A percentile compares a stretch with the other conserved stretches of the same genome.
These are phyloP conservation scores for Aegilops tauschii DNA, from an alignment of 176 grass and related monocot species.

Conservation along the genomic window DNA sequence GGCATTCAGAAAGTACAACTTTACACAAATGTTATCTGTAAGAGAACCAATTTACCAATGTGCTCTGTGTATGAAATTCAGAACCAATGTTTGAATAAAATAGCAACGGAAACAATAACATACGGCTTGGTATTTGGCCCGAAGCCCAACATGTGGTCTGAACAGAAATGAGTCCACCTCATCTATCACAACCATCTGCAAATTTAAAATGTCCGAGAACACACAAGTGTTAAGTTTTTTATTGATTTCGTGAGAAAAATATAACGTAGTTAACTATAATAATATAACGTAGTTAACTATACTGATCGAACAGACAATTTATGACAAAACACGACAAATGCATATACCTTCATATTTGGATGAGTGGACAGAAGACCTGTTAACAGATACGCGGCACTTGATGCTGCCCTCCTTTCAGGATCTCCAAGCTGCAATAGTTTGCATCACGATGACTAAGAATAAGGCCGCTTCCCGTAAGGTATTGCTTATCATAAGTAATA, in stretches of 20 bases:
- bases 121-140: conserved; percentile 96
- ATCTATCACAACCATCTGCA: conserved; percentile 90
- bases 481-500: background rate
- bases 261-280: conserved; percentile 20
- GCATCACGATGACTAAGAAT: background rate
- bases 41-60: conserved; percentile 4
- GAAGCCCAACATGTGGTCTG: conserved; percentile 81
- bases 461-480: background rate
- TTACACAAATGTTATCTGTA: background rate
- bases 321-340: background rate
- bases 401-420: conserved; percentile 91
- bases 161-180: conserved; percentile 97
- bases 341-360: conserved; percentile 94
- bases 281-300: conserved; percentile 21
- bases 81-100: conserved; percentile 24
- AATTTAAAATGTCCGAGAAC: conserved; percentile 17
- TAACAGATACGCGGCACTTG: conserved; percentile 81
- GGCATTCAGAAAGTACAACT: conserved; percentile 10
- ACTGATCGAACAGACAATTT: background rate
- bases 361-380: conserved; percentile 71
- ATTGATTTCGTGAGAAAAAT: conserved; percentile 21
- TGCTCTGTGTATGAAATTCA: background rate
- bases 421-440: conserved; percentile 74
- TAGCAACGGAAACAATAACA: conserved; percentile 34
- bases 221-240: background rate